phyloP scores from a whole-genome alignment of 805 yeast genomes.

The Pichia sporocuriosa region DNA sequence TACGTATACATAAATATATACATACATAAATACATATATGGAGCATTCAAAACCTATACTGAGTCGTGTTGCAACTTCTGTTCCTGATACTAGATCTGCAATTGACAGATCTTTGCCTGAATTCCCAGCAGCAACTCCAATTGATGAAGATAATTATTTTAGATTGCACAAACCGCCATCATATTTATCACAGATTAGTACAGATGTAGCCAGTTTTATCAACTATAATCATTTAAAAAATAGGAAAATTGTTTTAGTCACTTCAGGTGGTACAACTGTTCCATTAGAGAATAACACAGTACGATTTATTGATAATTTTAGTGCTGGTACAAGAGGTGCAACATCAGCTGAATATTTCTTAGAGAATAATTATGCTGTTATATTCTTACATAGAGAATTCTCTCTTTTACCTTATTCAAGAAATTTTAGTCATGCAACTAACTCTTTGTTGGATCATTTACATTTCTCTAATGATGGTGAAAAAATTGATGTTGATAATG shows the following conservation, averaged over 20 bases:
- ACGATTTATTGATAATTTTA: constrained; percentile 90
- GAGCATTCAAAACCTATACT: constrained; percentile 2
- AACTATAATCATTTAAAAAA: constrained; percentile 38
- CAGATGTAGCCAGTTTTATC: constrained; percentile 56
- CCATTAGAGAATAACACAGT: constrained; percentile 97
- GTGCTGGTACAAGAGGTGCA: constrained; percentile 98
- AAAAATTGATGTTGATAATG: constrained; percentile 52
- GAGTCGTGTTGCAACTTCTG: constrained; percentile 40
- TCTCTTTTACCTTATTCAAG: constrained; percentile 90
- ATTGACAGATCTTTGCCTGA: constrained; percentile 73
- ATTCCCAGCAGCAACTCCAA: constrained; percentile 66
- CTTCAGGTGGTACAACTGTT: constrained; percentile 97
- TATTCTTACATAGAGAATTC: constrained; percentile 87
- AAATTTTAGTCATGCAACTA: constrained; percentile 76
- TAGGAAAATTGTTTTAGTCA: constrained; percentile 68
- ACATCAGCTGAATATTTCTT: constrained; percentile 89
- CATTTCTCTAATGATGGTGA: constrained; percentile 38
- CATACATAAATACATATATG: not conserved
- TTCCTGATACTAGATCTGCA: constrained; percentile 65
- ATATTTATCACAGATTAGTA: constrained; percentile 57
- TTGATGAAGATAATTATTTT: constrained; percentile 76
- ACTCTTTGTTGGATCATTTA: constrained; percentile 83
- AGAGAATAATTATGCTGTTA: constrained; percentile 82
- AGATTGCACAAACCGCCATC: constrained; percentile 63
- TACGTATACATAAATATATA: not conserved